Percentiles rank a stretch among this genome's conserved stretches.
phyloP scores from a whole-genome alignment of 2,329 filamentous ascomycete genomes.

The Diplodia sapinea region DNA sequence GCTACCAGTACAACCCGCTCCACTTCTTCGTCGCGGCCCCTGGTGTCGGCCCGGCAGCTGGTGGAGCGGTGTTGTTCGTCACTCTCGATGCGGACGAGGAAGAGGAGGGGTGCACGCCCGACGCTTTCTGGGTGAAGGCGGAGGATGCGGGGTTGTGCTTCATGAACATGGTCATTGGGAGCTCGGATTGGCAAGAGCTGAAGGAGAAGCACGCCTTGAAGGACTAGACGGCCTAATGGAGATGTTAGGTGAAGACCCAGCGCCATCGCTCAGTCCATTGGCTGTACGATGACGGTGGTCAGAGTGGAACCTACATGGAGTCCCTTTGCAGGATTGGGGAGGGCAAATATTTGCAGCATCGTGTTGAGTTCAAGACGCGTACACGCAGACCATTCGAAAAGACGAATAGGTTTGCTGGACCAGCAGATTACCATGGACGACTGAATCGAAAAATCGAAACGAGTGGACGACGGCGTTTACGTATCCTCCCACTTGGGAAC shows the following conservation, averaged over 20 bases:
- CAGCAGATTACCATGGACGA: not conserved
- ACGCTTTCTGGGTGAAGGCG: constrained; percentile 29
- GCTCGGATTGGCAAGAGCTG: constrained; percentile 19
- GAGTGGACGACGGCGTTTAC: not conserved
- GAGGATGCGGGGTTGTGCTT: constrained; percentile 15
- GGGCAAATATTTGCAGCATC: not conserved
- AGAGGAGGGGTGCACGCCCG: constrained; percentile 11
- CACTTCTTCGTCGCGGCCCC: constrained; percentile 22
- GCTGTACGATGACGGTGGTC: constrained; percentile 14
- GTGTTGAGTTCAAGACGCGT: not conserved
- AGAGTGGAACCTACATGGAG: not conserved
- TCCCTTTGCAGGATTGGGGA: not conserved
- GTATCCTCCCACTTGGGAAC: not conserved
- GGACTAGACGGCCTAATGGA: not conserved
- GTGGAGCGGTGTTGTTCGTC: constrained; percentile 20
- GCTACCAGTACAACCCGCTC: constrained; percentile 25
- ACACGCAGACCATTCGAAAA: too few relatives aligned
- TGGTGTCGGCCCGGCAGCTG: not conserved
- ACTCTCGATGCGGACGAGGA: constrained; percentile 28
- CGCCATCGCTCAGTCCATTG: not conserved
- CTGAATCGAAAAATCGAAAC: not conserved
- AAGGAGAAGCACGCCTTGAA: constrained; percentile 17
- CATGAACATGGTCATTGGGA: constrained; percentile 29
- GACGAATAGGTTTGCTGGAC: not conserved
- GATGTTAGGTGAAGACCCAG: constrained; percentile 1